Percentiles rank a stretch among this genome's conserved stretches.
Evolutionary conservation across 2,329 filamentous ascomycete species (phyloP).

Genomic region (Pseudogymnoascus sp.): DNA sequence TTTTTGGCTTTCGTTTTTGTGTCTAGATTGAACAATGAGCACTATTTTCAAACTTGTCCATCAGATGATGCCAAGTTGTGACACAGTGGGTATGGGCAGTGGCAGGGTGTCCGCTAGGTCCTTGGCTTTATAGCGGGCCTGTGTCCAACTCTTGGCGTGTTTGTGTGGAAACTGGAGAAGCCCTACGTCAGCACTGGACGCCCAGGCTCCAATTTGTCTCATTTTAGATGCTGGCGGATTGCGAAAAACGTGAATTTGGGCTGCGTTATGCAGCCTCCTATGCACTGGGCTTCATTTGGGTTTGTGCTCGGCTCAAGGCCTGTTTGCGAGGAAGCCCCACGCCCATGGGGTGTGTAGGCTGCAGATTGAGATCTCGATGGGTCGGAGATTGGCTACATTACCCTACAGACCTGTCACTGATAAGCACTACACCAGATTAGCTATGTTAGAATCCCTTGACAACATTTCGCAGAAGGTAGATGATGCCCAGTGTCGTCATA

Average conservation of each 20-base stretch:
- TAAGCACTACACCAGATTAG: neutral
- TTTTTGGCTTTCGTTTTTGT: neutral
- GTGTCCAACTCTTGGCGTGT: neutral
- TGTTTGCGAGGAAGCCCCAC: neutral
- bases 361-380: neutral
- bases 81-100: neutral
- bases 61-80: neutral
- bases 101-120: neutral
- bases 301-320: neutral
- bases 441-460: neutral
- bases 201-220: neutral
- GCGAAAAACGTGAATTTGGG: neutral
- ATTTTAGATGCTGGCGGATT: neutral
- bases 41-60: neutral
- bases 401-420: neutral
- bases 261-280: neutral
- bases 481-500: neutral
- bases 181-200: neutral
- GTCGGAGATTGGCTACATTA: neutral
- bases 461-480: neutral
- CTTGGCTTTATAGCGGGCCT: neutral
- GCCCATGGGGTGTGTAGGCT: neutral
- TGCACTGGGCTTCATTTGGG: neutral
- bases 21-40: neutral
- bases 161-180: neutral